These are phyloP conservation scores for Globisporangium cylindrosporum DNA, from an alignment of 352 stramenopile genomes.

Conservation along the genomic window DNA sequence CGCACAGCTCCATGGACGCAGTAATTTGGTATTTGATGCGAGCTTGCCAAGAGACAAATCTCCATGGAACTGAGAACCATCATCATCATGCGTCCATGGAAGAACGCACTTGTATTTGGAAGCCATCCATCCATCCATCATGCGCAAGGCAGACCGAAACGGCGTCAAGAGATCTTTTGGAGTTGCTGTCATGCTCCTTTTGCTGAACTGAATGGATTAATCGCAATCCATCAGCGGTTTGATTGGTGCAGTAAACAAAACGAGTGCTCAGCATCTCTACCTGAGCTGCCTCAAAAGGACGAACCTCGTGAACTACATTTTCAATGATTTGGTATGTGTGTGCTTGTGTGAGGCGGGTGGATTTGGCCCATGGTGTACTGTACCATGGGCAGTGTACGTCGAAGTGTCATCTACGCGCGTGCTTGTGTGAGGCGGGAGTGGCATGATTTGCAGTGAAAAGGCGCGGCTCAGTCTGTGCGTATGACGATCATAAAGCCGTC, in stretches of 20 bases:
- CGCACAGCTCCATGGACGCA: neutral
- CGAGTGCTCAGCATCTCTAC: neutral
- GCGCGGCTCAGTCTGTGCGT: neutral
- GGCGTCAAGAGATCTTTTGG: slow-evolving; percentile 1
- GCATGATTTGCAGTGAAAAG: neutral
- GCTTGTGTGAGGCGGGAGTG: neutral
- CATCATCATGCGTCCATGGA: neutral
- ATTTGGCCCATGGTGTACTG: too few relatives aligned
- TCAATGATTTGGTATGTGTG: neutral
- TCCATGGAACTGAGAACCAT: neutral
- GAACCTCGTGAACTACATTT: neutral
- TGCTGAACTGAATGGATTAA: slow-evolving; percentile 6
- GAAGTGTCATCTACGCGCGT: neutral
- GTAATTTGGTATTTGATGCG: neutral
- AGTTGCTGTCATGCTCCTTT: neutral
- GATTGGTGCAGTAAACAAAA: neutral
- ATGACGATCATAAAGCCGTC: neutral
- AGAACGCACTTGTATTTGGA: neutral
- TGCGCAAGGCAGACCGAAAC: slow-evolving; percentile 7
- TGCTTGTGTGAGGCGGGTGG: too few relatives aligned
- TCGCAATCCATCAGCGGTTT: neutral
- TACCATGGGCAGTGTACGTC: neutral
- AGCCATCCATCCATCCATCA: neutral
- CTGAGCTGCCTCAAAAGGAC: neutral
- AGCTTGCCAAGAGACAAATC: neutral